These are phyloP conservation scores for Penicillium janthinellum DNA, from an alignment of 2,329 filamentous ascomycete genomes.

Conservation along the genomic window DNA sequence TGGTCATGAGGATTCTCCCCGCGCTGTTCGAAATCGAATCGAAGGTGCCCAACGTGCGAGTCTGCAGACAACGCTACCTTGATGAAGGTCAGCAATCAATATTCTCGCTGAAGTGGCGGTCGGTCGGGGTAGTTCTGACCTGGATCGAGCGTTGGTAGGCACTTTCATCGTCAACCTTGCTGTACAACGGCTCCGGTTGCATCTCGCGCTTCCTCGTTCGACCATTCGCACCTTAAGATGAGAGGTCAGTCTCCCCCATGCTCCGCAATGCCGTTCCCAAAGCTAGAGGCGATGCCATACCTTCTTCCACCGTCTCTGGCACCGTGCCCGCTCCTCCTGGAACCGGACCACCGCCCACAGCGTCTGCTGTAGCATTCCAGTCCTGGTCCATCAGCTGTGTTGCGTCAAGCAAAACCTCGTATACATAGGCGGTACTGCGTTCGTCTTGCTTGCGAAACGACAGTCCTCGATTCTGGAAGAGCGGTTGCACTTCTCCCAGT, in stretches of 20 bases:
- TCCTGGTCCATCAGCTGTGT: conserved; percentile 36
- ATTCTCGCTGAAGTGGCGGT: background rate
- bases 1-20: background rate
- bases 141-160: conserved; percentile 14
- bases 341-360: conserved; percentile 37
- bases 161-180: background rate
- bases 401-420: conserved; percentile 48
- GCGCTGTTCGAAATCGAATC: conserved; percentile 41
- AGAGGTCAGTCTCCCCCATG: background rate
- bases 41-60: conserved; percentile 47
- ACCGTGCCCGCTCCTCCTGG: conserved; percentile 46
- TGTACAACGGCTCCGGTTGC: background rate
- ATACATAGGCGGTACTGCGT: conserved; percentile 49
- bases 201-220: conserved; percentile 34
- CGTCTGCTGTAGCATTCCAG: conserved; percentile 41
- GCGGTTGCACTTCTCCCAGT: conserved; percentile 32
- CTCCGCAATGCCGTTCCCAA: background rate
- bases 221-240: conserved; percentile 42
- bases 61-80: conserved; percentile 46
- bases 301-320: conserved; percentile 36
- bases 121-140: conserved; percentile 2
- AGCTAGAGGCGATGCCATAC: background rate
- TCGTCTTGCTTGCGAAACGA: conserved; percentile 49
- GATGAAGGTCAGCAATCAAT: conserved; percentile 1
- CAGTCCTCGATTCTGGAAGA: conserved; percentile 48